phyloP scores from a whole-genome alignment of 495 filamentous ascomycete species.

The Talaromyces nanjingensis region DNA sequence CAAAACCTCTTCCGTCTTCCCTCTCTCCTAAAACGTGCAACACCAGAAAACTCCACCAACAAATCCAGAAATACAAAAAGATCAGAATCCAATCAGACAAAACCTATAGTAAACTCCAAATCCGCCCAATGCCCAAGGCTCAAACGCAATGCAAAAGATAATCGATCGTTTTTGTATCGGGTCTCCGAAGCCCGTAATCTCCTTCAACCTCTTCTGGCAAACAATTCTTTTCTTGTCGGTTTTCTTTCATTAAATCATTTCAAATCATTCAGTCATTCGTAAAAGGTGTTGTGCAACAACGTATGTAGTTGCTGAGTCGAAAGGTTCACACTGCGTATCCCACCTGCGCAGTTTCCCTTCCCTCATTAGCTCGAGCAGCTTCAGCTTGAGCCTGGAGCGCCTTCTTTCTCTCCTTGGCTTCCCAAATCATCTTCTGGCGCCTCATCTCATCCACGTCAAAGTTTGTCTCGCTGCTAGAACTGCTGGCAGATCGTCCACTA shows the following conservation, averaged over 20 bases:
- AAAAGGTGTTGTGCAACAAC: not conserved
- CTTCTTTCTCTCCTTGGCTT: conserved; percentile 39
- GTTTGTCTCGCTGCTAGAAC: conserved; percentile 23
- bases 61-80: not conserved
- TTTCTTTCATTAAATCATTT: conserved; percentile 4
- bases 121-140: not conserved
- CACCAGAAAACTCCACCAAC: not conserved
- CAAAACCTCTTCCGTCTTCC: not conserved
- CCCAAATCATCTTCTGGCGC: conserved; percentile 40
- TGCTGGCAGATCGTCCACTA: conserved; percentile 17
- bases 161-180: not conserved
- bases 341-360: not conserved
- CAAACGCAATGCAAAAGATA: not conserved
- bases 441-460: conserved; percentile 46
- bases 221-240: not conserved
- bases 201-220: not conserved
- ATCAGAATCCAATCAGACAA: conserved; percentile 3
- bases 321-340: not conserved
- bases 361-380: not conserved
- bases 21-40: not conserved
- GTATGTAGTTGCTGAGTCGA: not conserved
- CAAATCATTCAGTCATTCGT: conserved; percentile 3
- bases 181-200: not conserved
- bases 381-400: not conserved
- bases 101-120: not conserved